phyloP scores from a whole-genome alignment of 2,329 filamentous ascomycete genomes.

The Dothideomycetes sp. region DNA sequence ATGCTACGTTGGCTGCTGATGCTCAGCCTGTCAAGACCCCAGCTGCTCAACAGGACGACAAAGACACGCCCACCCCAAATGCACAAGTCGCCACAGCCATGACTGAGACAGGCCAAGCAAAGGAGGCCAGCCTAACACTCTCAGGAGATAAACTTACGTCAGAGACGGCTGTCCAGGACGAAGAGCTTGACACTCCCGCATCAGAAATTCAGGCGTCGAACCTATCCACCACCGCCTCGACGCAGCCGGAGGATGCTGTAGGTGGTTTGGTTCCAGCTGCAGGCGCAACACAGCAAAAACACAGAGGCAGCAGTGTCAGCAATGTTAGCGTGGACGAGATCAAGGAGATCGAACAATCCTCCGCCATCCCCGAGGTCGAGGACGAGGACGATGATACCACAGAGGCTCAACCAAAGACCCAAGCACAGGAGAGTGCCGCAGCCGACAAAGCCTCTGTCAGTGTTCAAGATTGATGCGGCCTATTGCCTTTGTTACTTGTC shows the following conservation, averaged over 20 bases:
- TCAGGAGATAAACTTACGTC: slow-evolving; percentile 5
- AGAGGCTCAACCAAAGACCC: slow-evolving; percentile 16
- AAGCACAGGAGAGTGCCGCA: slow-evolving; percentile 22
- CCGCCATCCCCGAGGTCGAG: slow-evolving; percentile 23
- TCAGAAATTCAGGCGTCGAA: slow-evolving; percentile 8
- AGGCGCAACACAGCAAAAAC: slow-evolving; percentile 10
- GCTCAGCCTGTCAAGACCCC: neutral
- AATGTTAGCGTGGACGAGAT: slow-evolving; percentile 23
- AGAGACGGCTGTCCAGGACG: slow-evolving; percentile 1
- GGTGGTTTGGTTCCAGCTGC: slow-evolving; percentile 9
- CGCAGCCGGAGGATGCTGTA: slow-evolving; percentile 11
- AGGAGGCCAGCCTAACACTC: slow-evolving; percentile 4
- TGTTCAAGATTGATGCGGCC: slow-evolving; percentile 26
- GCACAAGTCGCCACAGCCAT: neutral
- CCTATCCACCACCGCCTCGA: slow-evolving; percentile 10
- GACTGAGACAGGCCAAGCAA: neutral
- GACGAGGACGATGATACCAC: slow-evolving; percentile 17
- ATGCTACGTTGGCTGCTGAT: slow-evolving; percentile 3
- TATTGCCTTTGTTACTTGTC: too few relatives aligned
- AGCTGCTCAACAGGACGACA: too few relatives aligned
- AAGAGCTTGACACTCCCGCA: neutral
- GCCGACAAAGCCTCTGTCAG: slow-evolving; percentile 27
- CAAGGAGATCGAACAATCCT: slow-evolving; percentile 25
- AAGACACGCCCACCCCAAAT: too few relatives aligned
- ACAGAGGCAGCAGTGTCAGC: slow-evolving; percentile 22